Conservation (phyloP, 2,329 filamentous ascomycete species). For the Emericellopsis atlantica region DNA sequence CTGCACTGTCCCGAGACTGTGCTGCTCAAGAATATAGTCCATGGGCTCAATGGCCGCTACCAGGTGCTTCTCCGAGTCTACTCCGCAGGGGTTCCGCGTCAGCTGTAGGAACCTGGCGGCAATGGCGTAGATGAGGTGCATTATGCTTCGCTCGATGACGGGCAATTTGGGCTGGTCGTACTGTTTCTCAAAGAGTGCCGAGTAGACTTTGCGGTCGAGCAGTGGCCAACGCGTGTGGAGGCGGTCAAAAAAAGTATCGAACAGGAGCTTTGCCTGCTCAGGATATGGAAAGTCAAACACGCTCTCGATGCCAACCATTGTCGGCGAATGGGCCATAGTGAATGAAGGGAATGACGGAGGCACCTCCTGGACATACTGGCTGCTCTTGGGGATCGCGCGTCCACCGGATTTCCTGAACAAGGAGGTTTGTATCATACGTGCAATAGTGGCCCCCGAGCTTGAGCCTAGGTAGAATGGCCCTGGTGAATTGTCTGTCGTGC, state of each 20-base stretch:
- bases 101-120: constrained; percentile 12
- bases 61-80: constrained; percentile 15
- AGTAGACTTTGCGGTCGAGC: constrained; percentile 9
- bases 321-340: neutral
- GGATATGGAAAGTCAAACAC: constrained; percentile 6
- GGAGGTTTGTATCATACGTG: constrained; percentile 12
- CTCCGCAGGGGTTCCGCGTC: constrained; percentile 10
- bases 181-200: constrained; percentile 7
- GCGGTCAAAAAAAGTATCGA: constrained; percentile 12
- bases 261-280: constrained; percentile 8
- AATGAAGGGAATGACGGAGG: no score
- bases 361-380: neutral
- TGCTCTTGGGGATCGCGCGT: constrained; percentile 2
- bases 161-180: constrained; percentile 7
- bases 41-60: constrained; percentile 15
- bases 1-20: constrained; percentile 17
- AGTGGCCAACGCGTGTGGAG: constrained; percentile 13
- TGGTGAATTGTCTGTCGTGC: constrained; percentile 9
- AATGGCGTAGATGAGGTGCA: constrained; percentile 13
- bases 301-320: neutral
- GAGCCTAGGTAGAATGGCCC: constrained; percentile 14
- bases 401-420: constrained; percentile 8
- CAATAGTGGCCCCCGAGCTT: constrained; percentile 12
- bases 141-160: constrained; percentile 10
- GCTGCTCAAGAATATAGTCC: constrained; percentile 17